Conservation (phyloP, 768 basidiomycete genomes). For the Collybia sordida region DNA sequence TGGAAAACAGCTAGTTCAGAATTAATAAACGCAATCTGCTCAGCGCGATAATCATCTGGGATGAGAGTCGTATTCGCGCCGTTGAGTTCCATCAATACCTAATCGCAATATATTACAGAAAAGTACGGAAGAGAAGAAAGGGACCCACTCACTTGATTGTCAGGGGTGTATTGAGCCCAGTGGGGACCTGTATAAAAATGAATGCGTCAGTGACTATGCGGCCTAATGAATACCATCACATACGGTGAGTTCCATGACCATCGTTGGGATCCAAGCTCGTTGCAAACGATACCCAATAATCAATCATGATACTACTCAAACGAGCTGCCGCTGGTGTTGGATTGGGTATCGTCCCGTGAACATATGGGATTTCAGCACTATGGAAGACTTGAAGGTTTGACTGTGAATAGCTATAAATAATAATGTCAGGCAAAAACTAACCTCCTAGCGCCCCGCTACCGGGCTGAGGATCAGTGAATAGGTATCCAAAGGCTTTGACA, state of each 20-base stretch:
- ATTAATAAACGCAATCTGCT: conserved; percentile 26
- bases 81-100: conserved; percentile 26
- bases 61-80: conserved; percentile 23
- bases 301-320: conserved; percentile 36
- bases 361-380: conserved; percentile 27
- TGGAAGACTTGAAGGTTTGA: conserved; percentile 23
- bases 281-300: conserved; percentile 48
- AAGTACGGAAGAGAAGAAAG: not conserved
- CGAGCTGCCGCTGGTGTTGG: conserved; percentile 13
- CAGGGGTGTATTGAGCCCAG: conserved; percentile 20
- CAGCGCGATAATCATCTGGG: conserved; percentile 23
- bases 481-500: conserved; percentile 33
- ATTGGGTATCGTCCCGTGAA: conserved; percentile 23
- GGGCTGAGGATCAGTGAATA: conserved; percentile 35
- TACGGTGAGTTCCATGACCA: conserved; percentile 33
- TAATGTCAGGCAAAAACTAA: not conserved
- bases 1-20: conserved; percentile 20
- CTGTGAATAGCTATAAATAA: not conserved
- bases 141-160: conserved; percentile 1
- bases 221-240: not conserved
- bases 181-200: conserved; percentile 15
- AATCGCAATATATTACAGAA: not conserved
- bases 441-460: not conserved
- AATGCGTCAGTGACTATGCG: not conserved
- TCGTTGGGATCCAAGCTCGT: conserved; percentile 45